Evolutionary conservation across 2,329 filamentous ascomycete species (phyloP).

Genomic region (Colletotrichum chrysophilum): DNA sequence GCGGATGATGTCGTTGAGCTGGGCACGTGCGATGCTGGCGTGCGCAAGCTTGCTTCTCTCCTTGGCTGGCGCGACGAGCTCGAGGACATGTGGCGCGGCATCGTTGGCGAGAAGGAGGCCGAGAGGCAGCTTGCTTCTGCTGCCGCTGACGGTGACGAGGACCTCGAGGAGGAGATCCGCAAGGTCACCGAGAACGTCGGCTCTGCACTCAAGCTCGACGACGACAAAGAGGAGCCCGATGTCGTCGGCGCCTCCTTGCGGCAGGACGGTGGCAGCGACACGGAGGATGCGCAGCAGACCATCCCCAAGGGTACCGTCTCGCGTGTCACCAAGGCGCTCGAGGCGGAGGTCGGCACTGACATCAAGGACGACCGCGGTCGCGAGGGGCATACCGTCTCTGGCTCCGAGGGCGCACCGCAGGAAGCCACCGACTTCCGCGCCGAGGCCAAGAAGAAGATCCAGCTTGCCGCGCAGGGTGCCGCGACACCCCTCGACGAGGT

Average conservation of each 20-base stretch:
- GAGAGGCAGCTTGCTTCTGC: constrained; percentile 48
- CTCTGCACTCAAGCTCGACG: constrained; percentile 35
- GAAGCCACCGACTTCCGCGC: constrained; percentile 10
- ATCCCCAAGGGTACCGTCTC: background rate
- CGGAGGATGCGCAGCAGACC: background rate
- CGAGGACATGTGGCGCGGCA: constrained; percentile 73
- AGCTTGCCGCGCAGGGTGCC: background rate
- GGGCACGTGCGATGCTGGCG: constrained; percentile 82
- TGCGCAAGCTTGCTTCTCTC: constrained; percentile 77
- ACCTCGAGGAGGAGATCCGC: constrained; percentile 49
- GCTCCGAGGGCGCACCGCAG: constrained; percentile 4
- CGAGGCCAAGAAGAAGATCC: constrained; percentile 17
- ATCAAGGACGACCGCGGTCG: constrained; percentile 19
- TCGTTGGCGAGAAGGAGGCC: constrained; percentile 67
- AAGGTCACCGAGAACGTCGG: constrained; percentile 42
- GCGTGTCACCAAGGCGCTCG: background rate
- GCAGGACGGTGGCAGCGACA: background rate
- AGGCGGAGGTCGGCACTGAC: constrained; percentile 6
- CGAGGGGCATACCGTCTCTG: background rate
- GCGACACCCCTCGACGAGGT: constrained; percentile 19
- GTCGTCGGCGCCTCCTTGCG: background rate
- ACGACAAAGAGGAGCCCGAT: constrained; percentile 22
- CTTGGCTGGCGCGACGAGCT: constrained; percentile 88
- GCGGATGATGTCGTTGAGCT: constrained; percentile 85
- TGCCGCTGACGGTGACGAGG: constrained; percentile 34